Percentiles rank a stretch among this genome's conserved stretches.
These are phyloP conservation scores for Prunus yedoensis DNA, from an alignment of 331 rosid species.

Conservation along the genomic window DNA sequence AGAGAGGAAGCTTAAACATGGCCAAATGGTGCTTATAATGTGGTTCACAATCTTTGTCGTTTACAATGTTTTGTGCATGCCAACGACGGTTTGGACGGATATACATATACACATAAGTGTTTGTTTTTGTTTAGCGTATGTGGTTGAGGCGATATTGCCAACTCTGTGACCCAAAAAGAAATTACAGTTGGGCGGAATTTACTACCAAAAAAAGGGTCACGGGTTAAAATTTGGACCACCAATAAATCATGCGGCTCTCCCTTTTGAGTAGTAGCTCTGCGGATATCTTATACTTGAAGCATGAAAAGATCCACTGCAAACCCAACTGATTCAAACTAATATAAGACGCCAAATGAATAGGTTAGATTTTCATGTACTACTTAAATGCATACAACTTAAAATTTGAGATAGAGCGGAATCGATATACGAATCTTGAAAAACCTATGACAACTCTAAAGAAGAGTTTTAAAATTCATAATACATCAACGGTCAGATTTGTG, in stretches of 20 bases:
- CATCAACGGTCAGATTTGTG: too few species aligned
- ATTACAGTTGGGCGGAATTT: background rate
- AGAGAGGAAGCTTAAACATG: background rate
- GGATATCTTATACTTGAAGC: background rate
- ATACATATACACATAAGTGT: background rate
- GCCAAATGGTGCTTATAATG: background rate
- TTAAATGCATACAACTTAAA: background rate
- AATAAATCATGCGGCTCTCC: background rate
- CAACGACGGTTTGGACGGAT: conserved; percentile 18
- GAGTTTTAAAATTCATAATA: too few species aligned
- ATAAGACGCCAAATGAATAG: background rate
- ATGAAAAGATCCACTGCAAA: too few species aligned
- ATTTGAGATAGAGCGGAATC: background rate
- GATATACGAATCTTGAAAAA: background rate
- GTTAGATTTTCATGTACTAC: background rate
- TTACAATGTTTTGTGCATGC: background rate
- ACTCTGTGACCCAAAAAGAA: too few species aligned
- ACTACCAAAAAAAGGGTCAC: background rate
- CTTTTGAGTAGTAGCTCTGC: background rate
- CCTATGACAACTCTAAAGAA: too few species aligned
- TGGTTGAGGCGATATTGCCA: conserved; percentile 5
- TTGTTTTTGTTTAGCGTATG: conserved; percentile 2
- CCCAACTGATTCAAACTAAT: background rate
- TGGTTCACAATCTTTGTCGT: background rate
- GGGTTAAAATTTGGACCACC: background rate